phyloP scores from a whole-genome alignment of 2,329 filamentous ascomycete genomes.

The Fusarium domesticum region DNA sequence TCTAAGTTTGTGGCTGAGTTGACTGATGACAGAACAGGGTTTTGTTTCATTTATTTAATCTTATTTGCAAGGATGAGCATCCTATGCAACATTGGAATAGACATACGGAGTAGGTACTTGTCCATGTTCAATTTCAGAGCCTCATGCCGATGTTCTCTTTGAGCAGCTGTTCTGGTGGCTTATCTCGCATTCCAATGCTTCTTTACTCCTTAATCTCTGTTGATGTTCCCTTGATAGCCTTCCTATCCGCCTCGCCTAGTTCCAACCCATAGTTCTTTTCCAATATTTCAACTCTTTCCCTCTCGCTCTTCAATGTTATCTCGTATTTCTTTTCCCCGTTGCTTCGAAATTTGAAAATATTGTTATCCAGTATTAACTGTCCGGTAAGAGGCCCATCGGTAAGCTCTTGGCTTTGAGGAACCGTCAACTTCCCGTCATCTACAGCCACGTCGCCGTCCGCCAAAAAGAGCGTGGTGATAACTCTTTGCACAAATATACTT shows the following conservation, averaged over 20 bases:
- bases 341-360: constrained; percentile 44
- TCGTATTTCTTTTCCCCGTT: constrained; percentile 38
- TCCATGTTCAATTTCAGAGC: too few relatives aligned
- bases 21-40: too few relatives aligned
- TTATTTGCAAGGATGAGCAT: too few relatives aligned
- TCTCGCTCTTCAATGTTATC: constrained; percentile 43
- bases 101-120: too few relatives aligned
- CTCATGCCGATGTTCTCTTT: too few relatives aligned
- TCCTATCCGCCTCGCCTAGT: constrained; percentile 44
- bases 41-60: too few relatives aligned
- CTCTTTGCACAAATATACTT: constrained; percentile 39
- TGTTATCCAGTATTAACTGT: constrained; percentile 42
- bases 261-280: constrained; percentile 49
- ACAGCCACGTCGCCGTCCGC: constrained; percentile 42
- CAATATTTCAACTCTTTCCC: constrained; percentile 47
- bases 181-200: background rate
- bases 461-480: constrained; percentile 34
- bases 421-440: constrained; percentile 43
- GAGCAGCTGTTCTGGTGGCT: background rate
- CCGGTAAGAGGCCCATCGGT: constrained; percentile 30
- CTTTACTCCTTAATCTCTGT: constrained; percentile 17
- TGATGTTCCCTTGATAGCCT: constrained; percentile 44
- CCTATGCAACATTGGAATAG: too few relatives aligned
- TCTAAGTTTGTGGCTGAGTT: too few relatives aligned
- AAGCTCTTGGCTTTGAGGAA: constrained; percentile 33